Percentiles rank a stretch among this genome's conserved stretches.
Conservation (phyloP, 2,329 filamentous ascomycete genomes). For the Apiospora arundinis region DNA sequence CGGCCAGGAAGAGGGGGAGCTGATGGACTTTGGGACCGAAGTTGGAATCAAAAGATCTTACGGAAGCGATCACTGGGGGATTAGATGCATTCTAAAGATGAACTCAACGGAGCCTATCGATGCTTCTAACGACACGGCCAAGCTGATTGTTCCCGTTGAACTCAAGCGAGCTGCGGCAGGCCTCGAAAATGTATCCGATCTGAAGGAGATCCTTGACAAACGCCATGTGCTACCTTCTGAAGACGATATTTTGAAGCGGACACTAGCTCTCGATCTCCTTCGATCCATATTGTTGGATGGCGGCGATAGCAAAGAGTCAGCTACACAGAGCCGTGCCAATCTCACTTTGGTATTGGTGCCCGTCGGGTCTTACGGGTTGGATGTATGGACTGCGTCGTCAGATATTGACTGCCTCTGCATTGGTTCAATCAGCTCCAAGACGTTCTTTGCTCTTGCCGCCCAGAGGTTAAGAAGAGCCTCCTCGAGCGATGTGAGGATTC, state of each 20-base stretch:
- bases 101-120: constrained; percentile 24
- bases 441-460: constrained; percentile 65
- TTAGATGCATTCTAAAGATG: constrained; percentile 51
- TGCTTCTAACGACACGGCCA: constrained; percentile 30
- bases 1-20: constrained; percentile 47
- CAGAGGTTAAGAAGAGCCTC: constrained; percentile 59
- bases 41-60: constrained; percentile 31
- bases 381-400: constrained; percentile 65
- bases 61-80: constrained; percentile 65
- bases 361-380: constrained; percentile 71
- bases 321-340: constrained; percentile 32
- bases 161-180: constrained; percentile 37
- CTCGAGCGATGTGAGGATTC: constrained; percentile 51
- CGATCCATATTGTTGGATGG: constrained; percentile 48
- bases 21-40: constrained; percentile 21
- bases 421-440: constrained; percentile 64
- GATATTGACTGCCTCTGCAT: constrained; percentile 72
- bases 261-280: constrained; percentile 53
- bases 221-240: constrained; percentile 53
- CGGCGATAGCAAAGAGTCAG: constrained; percentile 29
- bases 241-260: constrained; percentile 49
- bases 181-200: constrained; percentile 40
- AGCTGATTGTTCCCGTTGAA: constrained; percentile 42
- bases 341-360: constrained; percentile 59
- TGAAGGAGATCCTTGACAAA: constrained; percentile 46